A percentile compares a stretch with the other conserved stretches of the same genome.
Evolutionary conservation across 1,284 basidiomycete species (phyloP).

Genomic region (Peniophora sp.): DNA sequence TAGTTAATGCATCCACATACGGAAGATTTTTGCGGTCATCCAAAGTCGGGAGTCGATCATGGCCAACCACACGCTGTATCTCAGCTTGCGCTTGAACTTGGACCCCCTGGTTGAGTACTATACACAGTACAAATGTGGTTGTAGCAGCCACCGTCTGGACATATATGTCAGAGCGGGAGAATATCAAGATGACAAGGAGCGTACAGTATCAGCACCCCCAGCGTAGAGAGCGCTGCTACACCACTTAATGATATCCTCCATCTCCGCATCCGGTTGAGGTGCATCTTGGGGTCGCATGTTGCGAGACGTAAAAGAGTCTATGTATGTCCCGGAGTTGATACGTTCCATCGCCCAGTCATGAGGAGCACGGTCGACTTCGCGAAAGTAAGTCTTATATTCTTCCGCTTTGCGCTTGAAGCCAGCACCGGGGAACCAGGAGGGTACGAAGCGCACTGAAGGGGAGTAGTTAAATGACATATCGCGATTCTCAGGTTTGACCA

Average conservation of each 20-base stretch:
- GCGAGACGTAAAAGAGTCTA: constrained; percentile 29
- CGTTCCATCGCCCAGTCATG: constrained; percentile 25
- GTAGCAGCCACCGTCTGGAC: constrained; percentile 19
- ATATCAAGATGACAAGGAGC: constrained; percentile 1
- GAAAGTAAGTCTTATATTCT: constrained; percentile 7
- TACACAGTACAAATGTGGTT: constrained; percentile 19
- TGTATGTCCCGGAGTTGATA: constrained; percentile 21
- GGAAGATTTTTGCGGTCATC: constrained; percentile 23
- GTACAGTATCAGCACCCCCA: constrained; percentile 40
- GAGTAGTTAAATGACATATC: too few relatives aligned
- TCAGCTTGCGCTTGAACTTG: constrained; percentile 23
- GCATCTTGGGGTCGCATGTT: constrained; percentile 21
- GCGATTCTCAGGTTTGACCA: too few relatives aligned
- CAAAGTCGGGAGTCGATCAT: constrained; percentile 20
- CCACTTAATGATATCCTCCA: constrained; percentile 25
- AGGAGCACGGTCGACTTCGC: constrained; percentile 19
- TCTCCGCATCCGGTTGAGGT: constrained; percentile 14
- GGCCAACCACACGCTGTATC: constrained; percentile 21
- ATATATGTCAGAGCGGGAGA: neutral
- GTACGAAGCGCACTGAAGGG: constrained; percentile 28
- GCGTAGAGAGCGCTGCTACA: constrained; percentile 26
- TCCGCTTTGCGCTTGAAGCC: constrained; percentile 24
- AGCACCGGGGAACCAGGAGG: constrained; percentile 34
- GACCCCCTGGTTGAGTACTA: constrained; percentile 22
- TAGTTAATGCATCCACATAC: constrained; percentile 21